These are phyloP conservation scores for Hypoxylon sp. DNA, from an alignment of 2,329 filamentous ascomycete genomes.

Conservation along the genomic window DNA sequence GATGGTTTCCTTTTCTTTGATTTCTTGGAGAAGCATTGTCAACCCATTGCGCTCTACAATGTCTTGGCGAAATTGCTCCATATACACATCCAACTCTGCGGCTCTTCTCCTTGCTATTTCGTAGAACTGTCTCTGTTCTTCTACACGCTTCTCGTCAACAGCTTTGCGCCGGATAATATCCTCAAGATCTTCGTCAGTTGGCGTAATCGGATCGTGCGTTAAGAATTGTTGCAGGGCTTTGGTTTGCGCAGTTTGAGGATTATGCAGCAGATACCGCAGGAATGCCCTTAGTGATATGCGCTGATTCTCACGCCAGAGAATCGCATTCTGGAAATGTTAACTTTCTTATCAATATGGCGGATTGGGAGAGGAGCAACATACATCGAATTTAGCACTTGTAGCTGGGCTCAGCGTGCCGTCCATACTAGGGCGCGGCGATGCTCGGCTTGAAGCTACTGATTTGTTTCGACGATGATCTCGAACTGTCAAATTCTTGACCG, in stretches of 20 bases:
- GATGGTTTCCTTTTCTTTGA: conserved; percentile 90
- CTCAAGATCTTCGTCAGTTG: conserved; percentile 85
- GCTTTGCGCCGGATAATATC: conserved; percentile 86
- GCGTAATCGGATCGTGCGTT: conserved; percentile 76
- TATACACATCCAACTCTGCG: conserved; percentile 94
- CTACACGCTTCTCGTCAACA: conserved; percentile 88
- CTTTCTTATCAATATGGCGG: conserved; percentile 24
- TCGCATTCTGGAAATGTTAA: conserved; percentile 63
- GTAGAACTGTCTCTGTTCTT: conserved; percentile 95
- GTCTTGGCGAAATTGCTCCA: conserved; percentile 87
- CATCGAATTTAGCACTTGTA: conserved; percentile 53
- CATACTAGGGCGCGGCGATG: conserved; percentile 56
- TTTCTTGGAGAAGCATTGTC: conserved; percentile 92
- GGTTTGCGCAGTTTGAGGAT: conserved; percentile 85
- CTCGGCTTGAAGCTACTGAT: conserved; percentile 57
- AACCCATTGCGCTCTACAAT: conserved; percentile 84
- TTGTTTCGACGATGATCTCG: conserved; percentile 59
- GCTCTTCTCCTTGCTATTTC: conserved; percentile 93
- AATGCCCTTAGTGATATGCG: conserved; percentile 93
- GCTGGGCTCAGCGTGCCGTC: conserved; percentile 60
- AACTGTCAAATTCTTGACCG: conserved; percentile 61
- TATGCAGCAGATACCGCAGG: conserved; percentile 86
- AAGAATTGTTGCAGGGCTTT: conserved; percentile 89
- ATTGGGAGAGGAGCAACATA: conserved; percentile 34
- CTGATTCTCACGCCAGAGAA: conserved; percentile 88